These are phyloP conservation scores for Vitis labrusca DNA, from an alignment of 164 flowering plant species.

Conservation along the genomic window DNA sequence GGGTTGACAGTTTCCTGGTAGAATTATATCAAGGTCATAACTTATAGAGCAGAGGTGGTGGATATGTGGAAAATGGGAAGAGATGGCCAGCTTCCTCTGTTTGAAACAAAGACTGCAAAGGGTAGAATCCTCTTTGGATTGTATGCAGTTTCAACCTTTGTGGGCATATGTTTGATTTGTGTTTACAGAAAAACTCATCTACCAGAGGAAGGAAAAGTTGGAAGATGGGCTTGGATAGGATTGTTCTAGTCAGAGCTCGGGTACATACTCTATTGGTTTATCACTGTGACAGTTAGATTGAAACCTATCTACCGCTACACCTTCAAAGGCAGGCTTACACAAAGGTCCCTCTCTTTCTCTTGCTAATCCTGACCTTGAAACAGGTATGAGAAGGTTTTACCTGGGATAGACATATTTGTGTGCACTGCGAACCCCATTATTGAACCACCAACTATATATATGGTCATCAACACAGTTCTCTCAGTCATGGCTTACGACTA, in stretches of 20 bases:
- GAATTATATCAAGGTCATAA: too few species aligned
- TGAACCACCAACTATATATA: too few species aligned
- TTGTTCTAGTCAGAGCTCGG: slow-evolving; percentile 38
- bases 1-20: too few species aligned
- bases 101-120: slow-evolving; percentile 27
- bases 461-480: too few species aligned
- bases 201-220: slow-evolving; percentile 8
- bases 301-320: slow-evolving; percentile 4
- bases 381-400: too few species aligned
- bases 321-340: too few species aligned
- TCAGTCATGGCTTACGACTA: too few species aligned
- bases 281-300: slow-evolving; percentile 31
- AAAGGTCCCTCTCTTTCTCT: too few species aligned
- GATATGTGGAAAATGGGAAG: neutral
- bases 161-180: slow-evolving; percentile 25
- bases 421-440: too few species aligned
- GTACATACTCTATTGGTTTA: slow-evolving; percentile 41
- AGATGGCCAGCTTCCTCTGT: slow-evolving; percentile 5
- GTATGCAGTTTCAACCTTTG: slow-evolving; percentile 18
- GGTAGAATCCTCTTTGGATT: slow-evolving; percentile 13
- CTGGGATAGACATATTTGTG: too few species aligned
- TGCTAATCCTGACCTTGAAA: too few species aligned
- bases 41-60: too few species aligned
- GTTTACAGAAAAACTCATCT: slow-evolving; percentile 26
- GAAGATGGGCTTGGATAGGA: slow-evolving; percentile 37